Base-by-base conservation (phyloP, 257 asterid species). In the Fraxinus cuspidata region DNA sequence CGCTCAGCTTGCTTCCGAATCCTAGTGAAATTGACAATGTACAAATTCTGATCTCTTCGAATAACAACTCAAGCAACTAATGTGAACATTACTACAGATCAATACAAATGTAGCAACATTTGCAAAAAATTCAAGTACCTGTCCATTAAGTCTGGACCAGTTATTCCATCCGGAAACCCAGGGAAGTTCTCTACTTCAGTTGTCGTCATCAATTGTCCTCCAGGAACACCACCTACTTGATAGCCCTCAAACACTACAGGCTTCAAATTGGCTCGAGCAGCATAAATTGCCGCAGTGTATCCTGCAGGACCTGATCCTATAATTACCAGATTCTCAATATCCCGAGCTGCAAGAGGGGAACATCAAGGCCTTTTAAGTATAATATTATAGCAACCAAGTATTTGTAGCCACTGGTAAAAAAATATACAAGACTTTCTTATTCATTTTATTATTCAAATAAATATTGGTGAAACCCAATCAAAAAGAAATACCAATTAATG, bases 301-400 rank as follows among this genome's bases (percentile, higher is more conserved):
- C 97, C 99, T 47, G 98, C 99, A 63, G 99, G 99, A 9, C 99
- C 99, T 37, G 99, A 94, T 51, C 99, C 99, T 81, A 94, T 89
- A 78, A 94, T 94, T 19, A 91, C 97, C 71, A 92, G 77, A 74
- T 94, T 94, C 88, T 94, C 98, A 25, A 89, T 74, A 7, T 77
- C 86, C 74, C 65, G 84, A 77, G 79, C 97, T 90, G 95, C 86
- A 78, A 74, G 11, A 53, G 73, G 8, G 35, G 37, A 76, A 74
- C 68, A 60, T 25, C 68, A 60, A 60, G 32, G 25, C 19, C 67
- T 21, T 2, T 60, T 38, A 25, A 60, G 31, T 9, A 60, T 10
- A 60, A 25, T 60, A 21, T 60, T 25, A 60, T 23, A 23, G 32
- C 5, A 38, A 60, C 13, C 68, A 12, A 18, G 60, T 15, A 51